A percentile compares a stretch with the other conserved stretches of the same genome.
phyloP scores from a whole-genome alignment of 2,329 filamentous ascomycete species.

The Huntiella bhutanensis region DNA sequence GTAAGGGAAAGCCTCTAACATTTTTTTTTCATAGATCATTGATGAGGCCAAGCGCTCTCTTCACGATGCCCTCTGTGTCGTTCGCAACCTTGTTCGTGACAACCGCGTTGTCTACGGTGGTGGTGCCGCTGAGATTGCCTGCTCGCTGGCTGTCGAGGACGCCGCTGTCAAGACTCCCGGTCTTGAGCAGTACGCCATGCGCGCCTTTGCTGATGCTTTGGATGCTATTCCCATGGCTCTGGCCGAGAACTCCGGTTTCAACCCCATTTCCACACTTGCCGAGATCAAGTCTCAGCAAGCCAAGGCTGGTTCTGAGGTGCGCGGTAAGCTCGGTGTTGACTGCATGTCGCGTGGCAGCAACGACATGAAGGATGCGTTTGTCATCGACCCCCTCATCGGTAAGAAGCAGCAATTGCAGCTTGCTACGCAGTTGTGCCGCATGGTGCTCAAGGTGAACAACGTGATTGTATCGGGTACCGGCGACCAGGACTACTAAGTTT shows the following conservation, averaged over 20 bases:
- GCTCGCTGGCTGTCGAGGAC: conserved; percentile 88
- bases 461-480: conserved; percentile 80
- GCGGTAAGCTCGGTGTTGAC: conserved; percentile 69
- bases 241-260: conserved; percentile 91
- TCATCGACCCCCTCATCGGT: conserved; percentile 93
- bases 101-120: conserved; percentile 96
- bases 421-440: conserved; percentile 90
- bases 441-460: conserved; percentile 96
- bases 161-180: conserved; percentile 86
- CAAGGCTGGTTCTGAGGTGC: conserved; percentile 37
- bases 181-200: conserved; percentile 98
- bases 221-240: conserved; percentile 89
- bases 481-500: conserved; percentile 62
- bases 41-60: conserved; percentile 96
- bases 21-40: conserved; percentile 51
- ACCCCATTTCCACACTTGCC: conserved; percentile 86
- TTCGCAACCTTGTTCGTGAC: conserved; percentile 86
- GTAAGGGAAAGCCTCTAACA: background rate
- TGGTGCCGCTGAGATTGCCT: conserved; percentile 91
- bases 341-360: conserved; percentile 94
- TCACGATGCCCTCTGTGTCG: conserved; percentile 92
- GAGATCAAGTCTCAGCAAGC: conserved; percentile 93
- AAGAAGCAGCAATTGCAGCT: conserved; percentile 95
- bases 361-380: conserved; percentile 95
- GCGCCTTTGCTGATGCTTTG: conserved; percentile 86